Conservation (phyloP, 1,284 basidiomycete species). For the Leccinum glutinopallens region DNA sequence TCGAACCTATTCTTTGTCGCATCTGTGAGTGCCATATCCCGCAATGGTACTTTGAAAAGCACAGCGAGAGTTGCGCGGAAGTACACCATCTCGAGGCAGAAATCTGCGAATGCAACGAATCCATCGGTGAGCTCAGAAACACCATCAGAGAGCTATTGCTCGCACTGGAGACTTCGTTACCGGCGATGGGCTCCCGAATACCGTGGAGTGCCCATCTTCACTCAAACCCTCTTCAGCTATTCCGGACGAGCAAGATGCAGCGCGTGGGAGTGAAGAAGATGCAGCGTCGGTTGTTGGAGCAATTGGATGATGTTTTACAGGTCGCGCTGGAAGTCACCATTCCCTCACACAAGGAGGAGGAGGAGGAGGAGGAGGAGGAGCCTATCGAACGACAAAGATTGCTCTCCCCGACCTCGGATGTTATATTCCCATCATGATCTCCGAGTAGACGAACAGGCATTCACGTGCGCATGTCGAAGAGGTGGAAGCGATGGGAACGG, state of each 20-base stretch:
- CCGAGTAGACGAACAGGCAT: no score
- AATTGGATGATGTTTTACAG: slow-evolving; percentile 83
- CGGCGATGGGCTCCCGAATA: slow-evolving; percentile 71
- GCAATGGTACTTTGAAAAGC: slow-evolving; percentile 99
- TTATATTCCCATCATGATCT: no score
- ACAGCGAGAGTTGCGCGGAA: slow-evolving; percentile 99
- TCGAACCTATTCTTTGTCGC: slow-evolving; percentile 91
- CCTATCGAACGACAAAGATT: slow-evolving; percentile 93
- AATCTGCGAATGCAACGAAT: slow-evolving; percentile 92
- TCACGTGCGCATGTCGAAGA: no score
- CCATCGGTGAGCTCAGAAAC: slow-evolving; percentile 82
- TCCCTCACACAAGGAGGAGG: slow-evolving; percentile 83
- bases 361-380: slow-evolving; percentile 81
- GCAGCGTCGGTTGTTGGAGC: slow-evolving; percentile 79
- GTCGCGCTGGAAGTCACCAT: slow-evolving; percentile 84
- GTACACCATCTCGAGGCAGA: slow-evolving; percentile 96
- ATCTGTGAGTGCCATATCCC: slow-evolving; percentile 98
- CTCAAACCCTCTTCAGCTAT: slow-evolving; percentile 72
- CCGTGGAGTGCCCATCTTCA: slow-evolving; percentile 84
- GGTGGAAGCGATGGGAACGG: no score
- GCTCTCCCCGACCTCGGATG: slow-evolving; percentile 72
- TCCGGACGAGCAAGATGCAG: slow-evolving; percentile 75
- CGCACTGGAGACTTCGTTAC: slow-evolving; percentile 66
- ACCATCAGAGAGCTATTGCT: slow-evolving; percentile 75
- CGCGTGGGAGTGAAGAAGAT: slow-evolving; percentile 80